Evolutionary conservation across 1,284 basidiomycete species (phyloP).

Genomic region (Phlebopus sp.): DNA sequence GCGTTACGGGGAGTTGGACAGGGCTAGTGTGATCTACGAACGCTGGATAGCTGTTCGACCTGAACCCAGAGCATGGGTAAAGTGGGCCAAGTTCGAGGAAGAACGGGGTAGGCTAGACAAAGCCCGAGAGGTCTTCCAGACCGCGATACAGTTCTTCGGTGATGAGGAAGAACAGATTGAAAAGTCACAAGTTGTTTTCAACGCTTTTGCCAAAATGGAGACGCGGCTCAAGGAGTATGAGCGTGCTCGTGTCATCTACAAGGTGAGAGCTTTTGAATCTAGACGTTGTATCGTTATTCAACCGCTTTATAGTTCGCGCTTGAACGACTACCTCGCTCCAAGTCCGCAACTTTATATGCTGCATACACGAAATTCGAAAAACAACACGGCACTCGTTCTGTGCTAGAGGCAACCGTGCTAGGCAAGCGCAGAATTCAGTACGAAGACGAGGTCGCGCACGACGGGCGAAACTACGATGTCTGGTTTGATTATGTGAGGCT

Average conservation of each 20-base stretch:
- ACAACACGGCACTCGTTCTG: constrained; percentile 88
- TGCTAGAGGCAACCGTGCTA: constrained; percentile 91
- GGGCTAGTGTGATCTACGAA: constrained; percentile 92
- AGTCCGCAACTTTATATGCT: constrained; percentile 82
- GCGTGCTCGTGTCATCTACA: constrained; percentile 95
- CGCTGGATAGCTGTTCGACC: constrained; percentile 92
- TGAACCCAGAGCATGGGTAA: constrained; percentile 94
- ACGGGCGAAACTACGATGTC: constrained; percentile 92
- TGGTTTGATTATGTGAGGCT: constrained; percentile 98
- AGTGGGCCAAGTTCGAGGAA: constrained; percentile 97
- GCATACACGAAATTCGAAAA: constrained; percentile 98
- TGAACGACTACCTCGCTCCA: constrained; percentile 85
- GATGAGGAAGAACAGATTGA: constrained; percentile 97
- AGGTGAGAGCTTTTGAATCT: constrained; percentile 47
- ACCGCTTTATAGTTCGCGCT: constrained; percentile 69
- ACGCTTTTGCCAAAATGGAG: constrained; percentile 98
- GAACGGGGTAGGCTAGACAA: constrained; percentile 86
- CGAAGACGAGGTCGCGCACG: constrained; percentile 88
- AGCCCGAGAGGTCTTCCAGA: constrained; percentile 94
- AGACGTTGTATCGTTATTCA: constrained; percentile 1
- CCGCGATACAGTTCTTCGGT: constrained; percentile 94
- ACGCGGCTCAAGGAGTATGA: constrained; percentile 94
- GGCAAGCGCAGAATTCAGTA: constrained; percentile 98
- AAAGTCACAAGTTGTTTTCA: constrained; percentile 95
- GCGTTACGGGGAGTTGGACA: constrained; percentile 88